Base-by-base conservation (phyloP, 164 flowering plant species). In the Taxillus chinensis region DNA sequence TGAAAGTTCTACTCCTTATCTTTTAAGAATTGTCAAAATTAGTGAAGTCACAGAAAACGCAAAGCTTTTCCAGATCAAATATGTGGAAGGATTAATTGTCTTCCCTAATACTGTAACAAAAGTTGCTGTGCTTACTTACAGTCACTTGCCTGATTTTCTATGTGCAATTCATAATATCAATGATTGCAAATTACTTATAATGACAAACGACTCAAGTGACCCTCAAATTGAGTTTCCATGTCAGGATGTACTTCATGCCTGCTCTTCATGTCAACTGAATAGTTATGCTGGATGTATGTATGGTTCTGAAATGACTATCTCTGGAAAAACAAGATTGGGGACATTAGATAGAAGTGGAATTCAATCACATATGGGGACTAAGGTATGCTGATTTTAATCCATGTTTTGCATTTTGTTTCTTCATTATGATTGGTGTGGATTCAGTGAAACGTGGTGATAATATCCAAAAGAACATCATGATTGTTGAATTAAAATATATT, bases 201-300 rank as follows among this genome's bases (percentile, higher is more conserved):
- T 63, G 73, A 83, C 87, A 61, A 91, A 91, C 76, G 87, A 78
- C 68, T 85, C 95, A 12, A 72, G 64, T 55, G 70, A 50, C 64
- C 73, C 83, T 62, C 75, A 68, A 65, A 70, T 81, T 74, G 84
- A 82, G 76, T 68, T 88, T 66, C 79, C 83, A 64, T 88, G 92
- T 75, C 57, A 60, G 68, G 86, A 82, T 59, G 48, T 86, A 46
- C 41, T 74, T 14, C 50, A 55, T 38, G 17, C 78, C 14, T 84
- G 80, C 68, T 68, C 72, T 10, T 64, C 63, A 65, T 55, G 66
- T 62, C 52, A 63, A 41, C 45, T 67, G 38, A 74, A 66, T 67
- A 71, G 82, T n/a, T 59, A 62, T 57, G 37, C 56, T 65, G 81
- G 64, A 8, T 41, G 45, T 50, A 27, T 56, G 13, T 51, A 41